Evolutionary conservation across 192 early-diverging fungal genomes (phyloP).

Genomic region (Gaertneriomyces semiglobifer): DNA sequence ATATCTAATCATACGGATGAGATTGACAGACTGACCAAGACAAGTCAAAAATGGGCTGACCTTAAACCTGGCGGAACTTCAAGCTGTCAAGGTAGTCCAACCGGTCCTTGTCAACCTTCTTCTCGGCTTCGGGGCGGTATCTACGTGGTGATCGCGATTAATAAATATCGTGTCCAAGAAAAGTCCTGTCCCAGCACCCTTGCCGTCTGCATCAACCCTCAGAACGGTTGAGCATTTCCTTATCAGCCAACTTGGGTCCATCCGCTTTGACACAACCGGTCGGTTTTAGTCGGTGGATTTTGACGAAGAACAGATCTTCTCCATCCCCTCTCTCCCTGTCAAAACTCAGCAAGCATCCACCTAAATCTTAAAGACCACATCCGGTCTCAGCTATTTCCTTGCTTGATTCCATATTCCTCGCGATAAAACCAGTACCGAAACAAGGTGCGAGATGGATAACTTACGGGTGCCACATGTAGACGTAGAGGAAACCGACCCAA

Average conservation of each 20-base stretch:
- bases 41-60: too few relatives aligned
- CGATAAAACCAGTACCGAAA: not conserved
- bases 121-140: slow-evolving; percentile 39
- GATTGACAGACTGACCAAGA: too few relatives aligned
- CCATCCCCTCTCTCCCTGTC: not conserved
- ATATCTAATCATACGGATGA: too few relatives aligned
- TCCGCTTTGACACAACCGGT: not conserved
- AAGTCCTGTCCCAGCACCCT: not conserved
- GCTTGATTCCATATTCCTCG: slow-evolving; percentile 4
- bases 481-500: slow-evolving; percentile 48
- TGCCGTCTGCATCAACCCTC: not conserved
- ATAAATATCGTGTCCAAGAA: not conserved
- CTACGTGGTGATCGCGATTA: slow-evolving; percentile 11
- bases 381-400: not conserved
- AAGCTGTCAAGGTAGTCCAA: slow-evolving; percentile 36
- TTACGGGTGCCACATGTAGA: slow-evolving; percentile 48
- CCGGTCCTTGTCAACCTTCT: slow-evolving; percentile 40
- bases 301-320: not conserved
- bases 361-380: not conserved
- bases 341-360: not conserved
- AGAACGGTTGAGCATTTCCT: not conserved
- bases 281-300: not conserved
- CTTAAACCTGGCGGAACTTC: slow-evolving; percentile 45
- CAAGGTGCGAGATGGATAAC: slow-evolving; percentile 19
- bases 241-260: not conserved